Base-by-base conservation (phyloP, 352 stramenopile genomes). In the Plasmopara viticola region DNA sequence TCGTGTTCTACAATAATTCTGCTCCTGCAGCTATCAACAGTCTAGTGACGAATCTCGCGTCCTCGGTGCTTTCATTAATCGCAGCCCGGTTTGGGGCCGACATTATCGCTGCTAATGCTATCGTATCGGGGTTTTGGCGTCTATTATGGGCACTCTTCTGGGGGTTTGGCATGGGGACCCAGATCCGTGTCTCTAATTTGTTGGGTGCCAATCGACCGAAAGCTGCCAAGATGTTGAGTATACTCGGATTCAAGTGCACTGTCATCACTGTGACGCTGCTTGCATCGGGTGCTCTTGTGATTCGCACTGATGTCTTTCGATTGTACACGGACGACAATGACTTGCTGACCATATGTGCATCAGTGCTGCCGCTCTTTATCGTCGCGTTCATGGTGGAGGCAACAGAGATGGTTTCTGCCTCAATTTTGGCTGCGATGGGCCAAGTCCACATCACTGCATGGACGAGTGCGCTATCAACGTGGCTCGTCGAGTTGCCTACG, bases 121-220 rank as follows among this genome's bases (percentile, higher is more conserved):
- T 67, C 10, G 59, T 63, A 14, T 63, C 59, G 17, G 54, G 59
- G 4, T 66, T 67, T 48, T 67, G 59, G 59, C 59, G 59, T 9
- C 41, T 67, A 45, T 42, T 67, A 14, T 67, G 54, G 59, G 59
- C 59, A 28, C 49, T 67, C 34, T 67, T 67, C 28, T 67, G 59
- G 59, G 54, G 49, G 6, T 64, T 67, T 33, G 54, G 54, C 3
- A 63, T 49, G 12, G 59, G 59, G 9, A 63, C 54, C 14, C 58
- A 66, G 48, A 66, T 66, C 44, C 58, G 58, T 17, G 58, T 62
- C 3, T 62, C 59, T 8, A 66, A 66, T 15, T n/a, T 66, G 29
- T 33, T 63, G 14, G 59, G 59, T 4, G 59, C 59, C 13, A 66
- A 66, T 25, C 59, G 59, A 14, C 53, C 53, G 38, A 62, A 62